Base-by-base conservation (phyloP, 192 early-diverging fungal genomes). In the Backusella tuberculispora region DNA sequence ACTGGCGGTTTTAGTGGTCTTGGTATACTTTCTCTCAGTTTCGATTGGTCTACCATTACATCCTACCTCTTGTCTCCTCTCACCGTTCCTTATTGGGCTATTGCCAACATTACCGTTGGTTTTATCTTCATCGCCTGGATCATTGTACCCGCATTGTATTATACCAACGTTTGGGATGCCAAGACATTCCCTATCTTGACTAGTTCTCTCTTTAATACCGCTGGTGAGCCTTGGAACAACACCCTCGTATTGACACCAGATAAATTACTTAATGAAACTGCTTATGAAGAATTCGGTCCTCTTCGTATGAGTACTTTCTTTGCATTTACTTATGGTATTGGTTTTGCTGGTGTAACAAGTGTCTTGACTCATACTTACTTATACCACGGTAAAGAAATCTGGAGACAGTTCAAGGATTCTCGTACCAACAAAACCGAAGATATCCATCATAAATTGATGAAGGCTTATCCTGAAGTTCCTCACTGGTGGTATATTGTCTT, bases 391-490 rank as follows among this genome's bases (percentile, higher is more conserved):
- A 71, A 80, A 65, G 80, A 90, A 66, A 87, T 91, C 70, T 66
- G 80, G 50, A 66, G 48, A 24, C 85, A 87, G 47, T 77, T 83
- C 37, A 79, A 68, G 43, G 74, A 53, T 1, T 53, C 77, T 63
- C 87, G 83, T 72, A 47, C 68, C 14, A 44, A 69, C 24, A 47
- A 69, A 13, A 53, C 41, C 10, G 76, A 82, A n/a, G 92, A 93
- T 76, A 85, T 92, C 42, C 93, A 94, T 82, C 83, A 79, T 70
- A 80, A 86, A 68, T 71, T 95, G 14, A 95, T 95, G 92, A 81
- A 84, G 19, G 81, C 79, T 21, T 95, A 95, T 74, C 83, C 83
- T 6, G 91, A 93, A 56, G 85, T 95, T 12, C 92, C 91, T 48
- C 80, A 84, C 66, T 89, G 82, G 84, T 86, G 83, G 84, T 95